These are phyloP conservation scores for Globisporangium irregulare DNA, from an alignment of 352 stramenopile genomes.

Conservation along the genomic window DNA sequence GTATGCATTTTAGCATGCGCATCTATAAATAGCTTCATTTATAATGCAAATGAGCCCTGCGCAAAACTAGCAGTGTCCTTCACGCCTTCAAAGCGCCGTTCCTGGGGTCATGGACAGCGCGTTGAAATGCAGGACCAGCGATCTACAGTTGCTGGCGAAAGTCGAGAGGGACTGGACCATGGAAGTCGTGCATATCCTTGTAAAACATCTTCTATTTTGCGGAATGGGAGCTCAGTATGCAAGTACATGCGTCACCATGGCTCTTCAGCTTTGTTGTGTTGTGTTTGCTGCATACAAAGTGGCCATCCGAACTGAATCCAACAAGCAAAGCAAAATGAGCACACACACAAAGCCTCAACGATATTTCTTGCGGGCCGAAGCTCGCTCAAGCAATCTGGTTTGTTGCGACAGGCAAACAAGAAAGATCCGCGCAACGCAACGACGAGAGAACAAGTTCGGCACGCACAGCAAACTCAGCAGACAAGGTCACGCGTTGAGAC, in stretches of 20 bases:
- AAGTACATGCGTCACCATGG: background rate
- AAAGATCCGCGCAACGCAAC: background rate
- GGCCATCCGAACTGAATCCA: background rate
- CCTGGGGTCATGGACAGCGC: too few relatives aligned
- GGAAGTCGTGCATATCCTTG: background rate
- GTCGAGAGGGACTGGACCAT: background rate
- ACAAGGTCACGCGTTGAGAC: too few relatives aligned
- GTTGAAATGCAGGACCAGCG: too few relatives aligned
- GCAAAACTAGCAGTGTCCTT: too few relatives aligned
- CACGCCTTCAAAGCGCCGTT: too few relatives aligned
- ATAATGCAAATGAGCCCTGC: too few relatives aligned
- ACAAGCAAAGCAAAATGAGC: background rate
- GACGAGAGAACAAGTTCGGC: background rate
- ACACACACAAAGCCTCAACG: background rate
- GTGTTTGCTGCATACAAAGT: background rate
- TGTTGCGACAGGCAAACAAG: background rate
- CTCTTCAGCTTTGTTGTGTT: background rate
- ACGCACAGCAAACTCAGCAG: too few relatives aligned
- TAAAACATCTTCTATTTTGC: background rate
- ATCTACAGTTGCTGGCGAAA: background rate
- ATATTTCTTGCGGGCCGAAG: background rate
- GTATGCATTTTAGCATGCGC: too few relatives aligned
- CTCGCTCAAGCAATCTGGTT: background rate
- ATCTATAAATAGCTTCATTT: too few relatives aligned
- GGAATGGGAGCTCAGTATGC: background rate